Evolutionary conservation across 352 stramenopile species (phyloP), one percentile per base, ranked within the genome.

Genomic region (Pythium oligandrum): DNA sequence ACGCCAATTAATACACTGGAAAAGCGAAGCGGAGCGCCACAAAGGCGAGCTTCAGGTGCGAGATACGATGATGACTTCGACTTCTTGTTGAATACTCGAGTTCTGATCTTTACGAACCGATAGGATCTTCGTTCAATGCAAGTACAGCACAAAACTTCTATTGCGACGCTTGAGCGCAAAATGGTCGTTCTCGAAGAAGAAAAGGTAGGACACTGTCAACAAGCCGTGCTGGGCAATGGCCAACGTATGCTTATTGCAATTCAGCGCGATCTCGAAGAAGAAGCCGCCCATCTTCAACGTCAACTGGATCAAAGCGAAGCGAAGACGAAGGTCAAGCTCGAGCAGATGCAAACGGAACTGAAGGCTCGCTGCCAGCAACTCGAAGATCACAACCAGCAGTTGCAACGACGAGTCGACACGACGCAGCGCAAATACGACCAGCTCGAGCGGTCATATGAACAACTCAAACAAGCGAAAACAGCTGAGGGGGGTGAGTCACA

Each of bases 1-100:
- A 26, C 70, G 56, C 1, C 43, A 73, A 54, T 54, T 64, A 4
- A 51, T 43, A 2, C 55, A 76, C 12, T 83, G 69, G 70, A 81
- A 68, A 55, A 55, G 66, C 33, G 64, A 73, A 42, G 63, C 64
- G 17, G 44, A 69, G n/a, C 60, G 68, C 40, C 68, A 58, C 26
- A 53, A 55, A 7, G 75, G 61, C 2, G 64, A 85, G 49, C 57
- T 71, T 4, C 66, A 87, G 67, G 71, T 83, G 55, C 33, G 49
- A 8, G 54, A 53, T 36, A 40, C 37, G 31, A 34, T 37, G 32
- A 8, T 38, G 32, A 37, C 17, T 38, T 7, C 8, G 7, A 30
- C 45, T 34, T 51, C 32, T n/a, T 38, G 4, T 45, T 40, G 47
- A 26, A 26, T 26, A 26, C 17, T 26, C 17, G 17, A 26, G 17